Evolutionary conservation across 306 rosid genomes (phyloP).

Genomic region (Corylus americana): DNA sequence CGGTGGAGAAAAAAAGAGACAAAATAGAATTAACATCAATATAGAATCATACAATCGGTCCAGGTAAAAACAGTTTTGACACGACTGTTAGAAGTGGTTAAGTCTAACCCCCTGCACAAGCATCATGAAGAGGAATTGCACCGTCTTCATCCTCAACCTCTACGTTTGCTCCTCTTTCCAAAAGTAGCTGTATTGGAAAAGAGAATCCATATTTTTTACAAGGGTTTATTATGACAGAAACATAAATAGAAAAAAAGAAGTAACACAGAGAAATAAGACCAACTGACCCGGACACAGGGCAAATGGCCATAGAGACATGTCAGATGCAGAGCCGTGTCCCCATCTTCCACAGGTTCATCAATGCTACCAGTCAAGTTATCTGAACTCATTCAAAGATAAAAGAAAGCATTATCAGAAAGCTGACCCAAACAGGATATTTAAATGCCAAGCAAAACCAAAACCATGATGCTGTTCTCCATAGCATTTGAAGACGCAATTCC

Average conservation of each 20-base stretch:
- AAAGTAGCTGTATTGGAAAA: slow-evolving; percentile 56
- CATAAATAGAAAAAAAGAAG: background rate
- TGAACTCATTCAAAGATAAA: slow-evolving; percentile 29
- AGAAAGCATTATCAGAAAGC: slow-evolving; percentile 23
- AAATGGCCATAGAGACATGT: slow-evolving; percentile 85
- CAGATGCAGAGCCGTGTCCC: slow-evolving; percentile 87
- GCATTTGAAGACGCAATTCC: background rate
- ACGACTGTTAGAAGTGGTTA: background rate
- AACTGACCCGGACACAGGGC: slow-evolving; percentile 64
- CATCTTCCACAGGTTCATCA: slow-evolving; percentile 92
- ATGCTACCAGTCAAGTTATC: slow-evolving; percentile 77
- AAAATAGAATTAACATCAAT: slow-evolving; percentile 3
- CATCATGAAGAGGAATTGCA: slow-evolving; percentile 90
- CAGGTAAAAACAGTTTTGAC: background rate
- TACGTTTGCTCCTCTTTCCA: slow-evolving; percentile 82
- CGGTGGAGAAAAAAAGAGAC: background rate
- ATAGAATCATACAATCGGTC: background rate
- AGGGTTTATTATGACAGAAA: background rate
- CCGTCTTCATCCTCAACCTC: slow-evolving; percentile 85
- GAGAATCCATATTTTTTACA: slow-evolving; percentile 13
- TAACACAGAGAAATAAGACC: background rate
- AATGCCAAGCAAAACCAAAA: background rate
- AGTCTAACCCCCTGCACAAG: slow-evolving; percentile 86
- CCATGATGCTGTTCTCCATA: background rate
- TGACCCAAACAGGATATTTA: background rate